Conservation (phyloP, 1,284 basidiomycete genomes). For the Ganoderma boninense region DNA sequence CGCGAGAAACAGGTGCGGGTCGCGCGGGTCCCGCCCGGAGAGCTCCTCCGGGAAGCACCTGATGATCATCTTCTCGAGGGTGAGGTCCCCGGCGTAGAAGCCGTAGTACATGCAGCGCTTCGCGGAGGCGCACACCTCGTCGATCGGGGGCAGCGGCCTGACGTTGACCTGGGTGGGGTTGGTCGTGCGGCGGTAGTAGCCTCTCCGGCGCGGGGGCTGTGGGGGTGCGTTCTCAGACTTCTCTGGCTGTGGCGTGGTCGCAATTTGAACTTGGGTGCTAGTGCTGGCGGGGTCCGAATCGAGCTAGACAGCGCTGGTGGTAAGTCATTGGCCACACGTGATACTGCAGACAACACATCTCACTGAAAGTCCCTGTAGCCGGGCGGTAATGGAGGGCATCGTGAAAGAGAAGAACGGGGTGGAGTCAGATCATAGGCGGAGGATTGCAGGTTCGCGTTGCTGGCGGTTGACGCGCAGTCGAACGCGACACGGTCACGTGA, state of each 20-base stretch:
- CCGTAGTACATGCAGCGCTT: constrained; percentile 1
- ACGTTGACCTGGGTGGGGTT: neutral
- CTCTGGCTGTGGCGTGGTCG: neutral
- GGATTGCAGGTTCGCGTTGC: no score
- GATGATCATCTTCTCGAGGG: neutral
- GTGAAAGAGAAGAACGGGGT: neutral
- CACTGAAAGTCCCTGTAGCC: neutral
- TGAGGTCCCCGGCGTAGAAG: neutral
- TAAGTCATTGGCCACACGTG: no score
- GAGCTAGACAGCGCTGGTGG: neutral
- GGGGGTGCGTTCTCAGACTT: neutral
- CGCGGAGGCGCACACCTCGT: neutral
- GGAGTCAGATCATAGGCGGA: no score
- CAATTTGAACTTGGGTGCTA: no score
- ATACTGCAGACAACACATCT: neutral
- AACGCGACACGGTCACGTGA: no score
- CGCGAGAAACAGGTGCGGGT: neutral
- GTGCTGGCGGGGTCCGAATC: neutral
- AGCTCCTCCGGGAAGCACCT: neutral
- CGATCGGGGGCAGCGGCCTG: neutral
- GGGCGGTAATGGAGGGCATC: neutral
- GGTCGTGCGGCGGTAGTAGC: neutral
- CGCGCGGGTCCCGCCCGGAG: neutral
- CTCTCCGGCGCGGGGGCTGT: no score
- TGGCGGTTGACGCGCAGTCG: no score